These are phyloP conservation scores for Penicillium sp. DNA, from an alignment of 2,329 filamentous ascomycete genomes.

Conservation along the genomic window DNA sequence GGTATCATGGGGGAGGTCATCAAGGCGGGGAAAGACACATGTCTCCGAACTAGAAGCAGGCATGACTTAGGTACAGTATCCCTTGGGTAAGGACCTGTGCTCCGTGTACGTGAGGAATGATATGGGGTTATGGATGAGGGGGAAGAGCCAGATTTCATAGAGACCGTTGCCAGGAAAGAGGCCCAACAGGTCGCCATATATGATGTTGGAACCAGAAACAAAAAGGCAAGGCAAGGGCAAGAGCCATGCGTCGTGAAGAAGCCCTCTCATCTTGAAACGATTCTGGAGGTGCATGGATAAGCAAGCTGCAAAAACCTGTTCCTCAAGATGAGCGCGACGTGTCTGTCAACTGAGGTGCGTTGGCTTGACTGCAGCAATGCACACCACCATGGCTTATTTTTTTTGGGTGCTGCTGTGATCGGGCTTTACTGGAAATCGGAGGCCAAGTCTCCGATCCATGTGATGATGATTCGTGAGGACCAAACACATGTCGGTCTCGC, in stretches of 20 bases:
- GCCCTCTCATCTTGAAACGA: background rate
- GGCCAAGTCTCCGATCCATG: background rate
- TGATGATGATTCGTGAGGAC: background rate
- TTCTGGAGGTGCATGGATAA: background rate
- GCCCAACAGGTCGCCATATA: background rate
- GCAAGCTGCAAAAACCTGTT: background rate
- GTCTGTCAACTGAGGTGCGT: background rate
- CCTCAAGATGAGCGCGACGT: background rate
- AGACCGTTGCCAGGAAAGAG: background rate
- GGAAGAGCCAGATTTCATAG: background rate
- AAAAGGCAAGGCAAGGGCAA: background rate
- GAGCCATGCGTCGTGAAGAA: background rate
- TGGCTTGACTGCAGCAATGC: background rate
- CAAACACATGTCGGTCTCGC: background rate
- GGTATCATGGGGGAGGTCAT: background rate
- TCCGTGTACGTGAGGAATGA: background rate
- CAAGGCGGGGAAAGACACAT: background rate
- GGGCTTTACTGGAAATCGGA: background rate
- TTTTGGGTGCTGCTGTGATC: background rate
- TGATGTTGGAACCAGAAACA: background rate
- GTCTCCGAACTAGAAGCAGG: background rate
- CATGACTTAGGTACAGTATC: background rate
- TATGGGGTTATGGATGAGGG: conserved; percentile 3
- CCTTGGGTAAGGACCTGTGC: background rate
- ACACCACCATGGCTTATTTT: background rate